phyloP scores from a whole-genome alignment of 2,329 filamentous ascomycete species.

The Neonectria magnoliae region DNA sequence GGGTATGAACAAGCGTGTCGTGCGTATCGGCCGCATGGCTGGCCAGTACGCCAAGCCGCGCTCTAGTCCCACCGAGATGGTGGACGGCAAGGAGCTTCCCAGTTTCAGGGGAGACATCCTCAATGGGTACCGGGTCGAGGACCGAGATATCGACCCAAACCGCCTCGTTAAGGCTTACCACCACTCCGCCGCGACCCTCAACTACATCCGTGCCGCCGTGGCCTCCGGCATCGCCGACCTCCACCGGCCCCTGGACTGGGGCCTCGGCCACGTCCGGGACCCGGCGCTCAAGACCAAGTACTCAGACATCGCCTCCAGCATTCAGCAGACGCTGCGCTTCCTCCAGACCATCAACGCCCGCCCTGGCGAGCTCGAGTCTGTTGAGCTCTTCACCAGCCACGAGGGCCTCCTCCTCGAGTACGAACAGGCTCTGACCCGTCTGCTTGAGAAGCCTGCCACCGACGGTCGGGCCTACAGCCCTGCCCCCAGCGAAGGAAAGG shows the following conservation, averaged over 20 bases:
- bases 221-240: conserved; percentile 92
- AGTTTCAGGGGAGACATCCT: conserved; percentile 96
- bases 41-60: conserved; percentile 97
- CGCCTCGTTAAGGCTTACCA: conserved; percentile 93
- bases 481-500: conserved; percentile 61
- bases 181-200: conserved; percentile 92
- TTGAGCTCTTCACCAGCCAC: conserved; percentile 95
- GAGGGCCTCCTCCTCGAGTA: conserved; percentile 95
- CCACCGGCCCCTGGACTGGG: conserved; percentile 94
- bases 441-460: conserved; percentile 71
- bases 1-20: conserved; percentile 82
- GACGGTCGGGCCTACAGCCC: conserved; percentile 45
- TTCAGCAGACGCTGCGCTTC: conserved; percentile 92
- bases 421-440: conserved; percentile 85
- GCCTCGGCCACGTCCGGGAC: conserved; percentile 88
- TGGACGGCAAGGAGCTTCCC: conserved; percentile 82
- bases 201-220: conserved; percentile 87
- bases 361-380: conserved; percentile 84
- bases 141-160: conserved; percentile 82
- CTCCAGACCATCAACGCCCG: conserved; percentile 93
- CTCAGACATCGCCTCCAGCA: conserved; percentile 81
- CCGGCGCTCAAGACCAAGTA: conserved; percentile 87
- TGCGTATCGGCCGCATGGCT: conserved; percentile 94
- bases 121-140: conserved; percentile 83
- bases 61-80: conserved; percentile 84